Evolutionary conservation across 148 eudicot species (phyloP), one percentile per base, ranked within the genome.

Genomic region (Cornus suecica): DNA sequence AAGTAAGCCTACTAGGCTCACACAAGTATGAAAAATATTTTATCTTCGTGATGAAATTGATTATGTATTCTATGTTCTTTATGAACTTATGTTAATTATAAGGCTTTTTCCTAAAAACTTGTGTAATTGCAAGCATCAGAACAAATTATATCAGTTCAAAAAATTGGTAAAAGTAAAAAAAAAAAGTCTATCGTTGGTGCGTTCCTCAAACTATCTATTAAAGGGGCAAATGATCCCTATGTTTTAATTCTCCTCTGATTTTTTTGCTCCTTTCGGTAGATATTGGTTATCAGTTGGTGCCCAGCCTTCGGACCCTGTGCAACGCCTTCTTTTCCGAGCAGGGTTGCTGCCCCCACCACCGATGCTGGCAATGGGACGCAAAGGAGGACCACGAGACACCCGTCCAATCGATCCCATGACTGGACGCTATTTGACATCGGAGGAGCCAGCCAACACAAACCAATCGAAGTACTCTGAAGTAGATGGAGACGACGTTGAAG

Each of bases 201-300:
- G n/a, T 14, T 42, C 71, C 2, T 15, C 54, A 5, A 34, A 41
- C 22, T 42, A 2, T 42, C 0, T n/a, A 15, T n/a, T 13, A 8
- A 42, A 10, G 8, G 51, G 48, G 30, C 23, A 4, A 37, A n/a
- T 2, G 51, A 5, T 22, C 18, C 27, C 4, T 23, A 13, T 65
- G 58, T 28, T 45, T 28, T 20, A 24, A 28, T 32, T 56, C 34
- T 13, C 63, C 11, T 42, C n/a, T 28, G 62, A 54, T 61, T 23
- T 31, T 61, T 34, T 34, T 9, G 54, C 16, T 45, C 9, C 9
- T 60, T 76, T 32, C 28, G 52, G 72, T 81, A 94, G 97, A 79
- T 93, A 93, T 76, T 92, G 97, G 94, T 79, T 90, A 54, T 90
- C 99, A 56, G 97, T 92, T 58, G 99, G 99, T 42, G 99, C 97